Conservation (phyloP, 495 filamentous ascomycete species). For the Neurospora cerealis region DNA sequence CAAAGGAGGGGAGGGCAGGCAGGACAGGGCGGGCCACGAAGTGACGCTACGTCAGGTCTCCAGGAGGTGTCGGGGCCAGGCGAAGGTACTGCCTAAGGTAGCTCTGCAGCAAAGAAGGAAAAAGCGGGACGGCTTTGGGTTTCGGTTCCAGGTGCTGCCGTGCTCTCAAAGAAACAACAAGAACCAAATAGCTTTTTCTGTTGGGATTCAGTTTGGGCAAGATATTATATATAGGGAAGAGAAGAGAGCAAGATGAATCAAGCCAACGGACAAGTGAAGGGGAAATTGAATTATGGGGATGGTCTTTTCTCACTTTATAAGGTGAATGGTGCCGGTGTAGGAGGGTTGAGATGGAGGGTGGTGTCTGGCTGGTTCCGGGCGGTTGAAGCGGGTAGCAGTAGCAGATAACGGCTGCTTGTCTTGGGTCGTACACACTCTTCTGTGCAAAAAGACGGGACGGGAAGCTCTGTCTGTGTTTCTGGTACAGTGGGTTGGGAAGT, state of each 20-base stretch:
- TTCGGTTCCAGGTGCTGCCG: not conserved
- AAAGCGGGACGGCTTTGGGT: not conserved
- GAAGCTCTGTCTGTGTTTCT: not conserved
- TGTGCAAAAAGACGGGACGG: not conserved
- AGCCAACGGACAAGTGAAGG: not conserved
- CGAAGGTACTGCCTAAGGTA: not conserved
- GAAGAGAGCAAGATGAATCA: not conserved
- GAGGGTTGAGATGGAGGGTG: not conserved
- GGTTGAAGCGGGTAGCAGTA: not conserved
- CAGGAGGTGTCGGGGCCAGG: not conserved
- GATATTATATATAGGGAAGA: not conserved
- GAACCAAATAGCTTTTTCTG: not conserved
- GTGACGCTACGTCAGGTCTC: not conserved
- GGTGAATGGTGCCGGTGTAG: not conserved
- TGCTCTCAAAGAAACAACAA: not conserved
- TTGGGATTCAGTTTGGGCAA: not conserved
- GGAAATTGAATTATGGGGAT: not conserved
- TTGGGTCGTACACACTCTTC: not conserved
- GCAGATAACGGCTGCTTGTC: not conserved
- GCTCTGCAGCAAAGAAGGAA: not conserved
- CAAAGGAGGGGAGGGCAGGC: not conserved
- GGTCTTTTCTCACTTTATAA: not conserved
- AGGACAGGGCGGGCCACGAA: slow-evolving; percentile 1
- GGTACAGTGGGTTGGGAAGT: not conserved
- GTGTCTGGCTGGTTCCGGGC: not conserved